phyloP scores from a whole-genome alignment of 2,329 filamentous ascomycete species.

The Diaporthe helianthi region DNA sequence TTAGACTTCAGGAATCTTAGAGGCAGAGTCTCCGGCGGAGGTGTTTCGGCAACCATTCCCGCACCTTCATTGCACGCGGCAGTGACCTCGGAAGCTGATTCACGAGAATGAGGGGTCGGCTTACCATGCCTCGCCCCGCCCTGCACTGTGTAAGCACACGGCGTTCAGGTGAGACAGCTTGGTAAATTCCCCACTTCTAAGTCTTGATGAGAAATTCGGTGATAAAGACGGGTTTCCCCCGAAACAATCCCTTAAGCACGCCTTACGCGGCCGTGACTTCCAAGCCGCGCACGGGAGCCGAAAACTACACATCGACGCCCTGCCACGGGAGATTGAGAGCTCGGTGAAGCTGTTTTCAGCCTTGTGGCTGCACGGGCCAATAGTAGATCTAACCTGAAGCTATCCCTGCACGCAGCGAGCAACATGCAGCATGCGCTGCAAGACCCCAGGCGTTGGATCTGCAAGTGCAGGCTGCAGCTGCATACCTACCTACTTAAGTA shows the following conservation, averaged over 20 bases:
- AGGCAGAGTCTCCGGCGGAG: background rate
- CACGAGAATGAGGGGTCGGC: background rate
- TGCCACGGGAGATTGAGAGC: background rate
- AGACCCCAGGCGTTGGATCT: too few species aligned
- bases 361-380: background rate
- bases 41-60: background rate
- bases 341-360: background rate
- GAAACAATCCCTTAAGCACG: background rate
- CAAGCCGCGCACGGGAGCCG: background rate
- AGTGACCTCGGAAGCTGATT: conserved; percentile 1
- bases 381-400: background rate
- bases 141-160: background rate
- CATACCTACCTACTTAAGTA: too few species aligned
- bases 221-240: background rate
- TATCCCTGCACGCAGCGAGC: background rate
- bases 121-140: background rate
- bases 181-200: too few species aligned
- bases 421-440: too few species aligned
- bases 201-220: background rate
- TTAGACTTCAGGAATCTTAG: background rate
- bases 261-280: too few species aligned
- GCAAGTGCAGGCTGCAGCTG: background rate
- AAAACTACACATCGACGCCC: background rate
- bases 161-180: background rate
- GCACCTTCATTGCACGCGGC: too few species aligned